A percentile compares a stretch with the other conserved stretches of the same genome.
These are phyloP conservation scores for Grosmannia clavigera DNA, from an alignment of 2,329 filamentous ascomycete species.

Conservation along the genomic window DNA sequence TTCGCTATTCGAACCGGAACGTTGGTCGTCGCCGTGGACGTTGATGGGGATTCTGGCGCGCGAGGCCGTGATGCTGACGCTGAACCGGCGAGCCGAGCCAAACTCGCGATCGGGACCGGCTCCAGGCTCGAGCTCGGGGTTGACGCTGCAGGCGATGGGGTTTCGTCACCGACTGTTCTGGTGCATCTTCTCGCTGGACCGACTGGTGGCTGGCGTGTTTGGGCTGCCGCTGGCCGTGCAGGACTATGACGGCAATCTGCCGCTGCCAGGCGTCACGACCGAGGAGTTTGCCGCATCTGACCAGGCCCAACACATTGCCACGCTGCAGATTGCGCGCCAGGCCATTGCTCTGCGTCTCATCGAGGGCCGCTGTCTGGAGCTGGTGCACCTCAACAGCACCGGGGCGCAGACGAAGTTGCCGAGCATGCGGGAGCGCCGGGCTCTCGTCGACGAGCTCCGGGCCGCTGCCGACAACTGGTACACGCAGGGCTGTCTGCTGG, in stretches of 20 bases:
- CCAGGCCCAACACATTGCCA: slow-evolving; percentile 24
- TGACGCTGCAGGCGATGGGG: slow-evolving; percentile 16
- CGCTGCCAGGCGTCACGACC: slow-evolving; percentile 28
- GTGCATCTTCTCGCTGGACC: slow-evolving; percentile 31
- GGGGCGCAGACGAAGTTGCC: neutral
- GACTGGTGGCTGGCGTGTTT: slow-evolving; percentile 29
- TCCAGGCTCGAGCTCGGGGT: slow-evolving; percentile 2
- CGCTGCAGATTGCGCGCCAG: slow-evolving; percentile 30
- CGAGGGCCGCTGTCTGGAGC: slow-evolving; percentile 25
- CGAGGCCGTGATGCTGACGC: slow-evolving; percentile 25
- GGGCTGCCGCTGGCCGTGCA: slow-evolving; percentile 26
- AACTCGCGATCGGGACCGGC: slow-evolving; percentile 9
- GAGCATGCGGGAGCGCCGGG: slow-evolving; percentile 19
- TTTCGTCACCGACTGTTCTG: slow-evolving; percentile 26
- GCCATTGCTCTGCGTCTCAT: slow-evolving; percentile 30
- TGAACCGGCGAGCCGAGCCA: slow-evolving; percentile 20
- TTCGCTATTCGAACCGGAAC: slow-evolving; percentile 28
- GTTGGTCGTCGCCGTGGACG: slow-evolving; percentile 24
- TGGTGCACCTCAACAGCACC: slow-evolving; percentile 17
- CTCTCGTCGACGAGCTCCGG: slow-evolving; percentile 22
- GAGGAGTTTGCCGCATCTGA: slow-evolving; percentile 29
- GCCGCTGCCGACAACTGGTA: slow-evolving; percentile 33
- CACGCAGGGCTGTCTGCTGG: slow-evolving; percentile 30
- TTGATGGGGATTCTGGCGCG: slow-evolving; percentile 27
- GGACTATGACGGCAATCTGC: slow-evolving; percentile 26